phyloP scores from a whole-genome alignment of 202 grass and related monocot genomes.

The Miscanthus sacchariflorus region DNA sequence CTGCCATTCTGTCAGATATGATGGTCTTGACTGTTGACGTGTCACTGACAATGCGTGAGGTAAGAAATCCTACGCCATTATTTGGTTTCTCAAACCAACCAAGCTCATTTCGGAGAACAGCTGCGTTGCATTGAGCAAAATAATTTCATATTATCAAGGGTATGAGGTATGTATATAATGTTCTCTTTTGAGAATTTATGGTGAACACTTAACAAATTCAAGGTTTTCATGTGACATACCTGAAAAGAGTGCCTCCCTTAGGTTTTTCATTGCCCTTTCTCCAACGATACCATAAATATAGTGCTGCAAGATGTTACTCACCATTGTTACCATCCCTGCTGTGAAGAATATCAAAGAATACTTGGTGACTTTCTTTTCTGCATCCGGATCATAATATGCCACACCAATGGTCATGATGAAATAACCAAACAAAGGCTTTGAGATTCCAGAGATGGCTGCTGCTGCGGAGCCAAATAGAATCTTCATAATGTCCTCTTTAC shows the following conservation, averaged over 20 bases:
- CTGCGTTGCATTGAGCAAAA: slow-evolving; percentile 49
- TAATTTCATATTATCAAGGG: slow-evolving; percentile 6
- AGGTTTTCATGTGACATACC: slow-evolving; percentile 53
- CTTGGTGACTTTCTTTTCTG: slow-evolving; percentile 49
- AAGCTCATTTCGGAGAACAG: slow-evolving; percentile 59
- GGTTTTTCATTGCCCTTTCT: slow-evolving; percentile 66
- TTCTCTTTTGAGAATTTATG: slow-evolving; percentile 7
- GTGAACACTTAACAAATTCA: not conserved
- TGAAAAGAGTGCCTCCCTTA: slow-evolving; percentile 68
- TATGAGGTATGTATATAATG: not conserved
- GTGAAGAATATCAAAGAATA: slow-evolving; percentile 62
- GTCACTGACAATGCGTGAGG: slow-evolving; percentile 56
- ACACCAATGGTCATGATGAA: slow-evolving; percentile 74
- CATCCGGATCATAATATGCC: slow-evolving; percentile 60
- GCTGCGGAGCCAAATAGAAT: slow-evolving; percentile 62
- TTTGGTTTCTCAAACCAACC: slow-evolving; percentile 66
- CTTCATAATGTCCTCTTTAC: slow-evolving; percentile 59
- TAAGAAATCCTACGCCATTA: slow-evolving; percentile 60
- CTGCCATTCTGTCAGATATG: slow-evolving; percentile 69
- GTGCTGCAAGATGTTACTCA: slow-evolving; percentile 65
- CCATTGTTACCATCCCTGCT: slow-evolving; percentile 53
- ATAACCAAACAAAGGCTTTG: slow-evolving; percentile 71
- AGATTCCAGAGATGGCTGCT: slow-evolving; percentile 71
- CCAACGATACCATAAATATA: slow-evolving; percentile 67
- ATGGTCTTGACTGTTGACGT: slow-evolving; percentile 71